These are phyloP conservation scores for Tetratostichococcus sp. DNA, from an alignment of 139 green algal species.

Conservation along the genomic window DNA sequence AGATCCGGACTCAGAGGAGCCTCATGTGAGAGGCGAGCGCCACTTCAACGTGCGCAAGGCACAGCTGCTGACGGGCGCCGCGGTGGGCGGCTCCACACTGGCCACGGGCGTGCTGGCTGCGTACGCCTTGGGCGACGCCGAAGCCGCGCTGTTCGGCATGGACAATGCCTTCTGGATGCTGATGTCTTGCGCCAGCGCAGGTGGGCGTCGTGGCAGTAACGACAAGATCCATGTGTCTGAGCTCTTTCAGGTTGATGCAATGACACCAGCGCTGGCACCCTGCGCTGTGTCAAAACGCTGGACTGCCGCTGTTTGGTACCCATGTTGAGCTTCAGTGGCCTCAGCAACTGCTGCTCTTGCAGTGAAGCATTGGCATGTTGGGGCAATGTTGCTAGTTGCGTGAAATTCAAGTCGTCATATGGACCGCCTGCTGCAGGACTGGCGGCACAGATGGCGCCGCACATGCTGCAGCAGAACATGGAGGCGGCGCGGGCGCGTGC, in stretches of 20 bases:
- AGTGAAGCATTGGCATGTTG: too few species aligned
- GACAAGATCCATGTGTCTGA: too few species aligned
- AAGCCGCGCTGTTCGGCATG: neutral
- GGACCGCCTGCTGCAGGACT: constrained; percentile 16
- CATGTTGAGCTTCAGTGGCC: too few species aligned
- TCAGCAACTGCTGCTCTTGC: neutral
- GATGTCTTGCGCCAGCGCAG: constrained; percentile 18
- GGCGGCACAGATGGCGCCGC: constrained; percentile 17
- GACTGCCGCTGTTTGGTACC: too few species aligned
- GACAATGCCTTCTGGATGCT: constrained; percentile 14
- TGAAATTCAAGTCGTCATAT: too few species aligned
- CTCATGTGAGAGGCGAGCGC: constrained; percentile 15
- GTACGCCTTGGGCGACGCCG: neutral
- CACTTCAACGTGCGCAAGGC: constrained; percentile 16
- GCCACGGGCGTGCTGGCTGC: constrained; percentile 1
- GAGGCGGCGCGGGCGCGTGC: constrained; percentile 17
- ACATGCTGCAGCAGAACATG: constrained; percentile 7
- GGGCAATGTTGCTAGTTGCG: too few species aligned
- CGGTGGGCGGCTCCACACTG: constrained; percentile 2
- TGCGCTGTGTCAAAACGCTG: too few species aligned
- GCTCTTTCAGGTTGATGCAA: too few species aligned
- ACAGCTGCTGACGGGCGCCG: constrained; percentile 9
- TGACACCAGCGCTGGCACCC: too few species aligned
- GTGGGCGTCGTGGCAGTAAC: neutral
- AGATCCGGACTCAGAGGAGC: neutral